Base-by-base conservation (phyloP, 192 early-diverging fungal species). In the Backusella parvicylindrica region DNA sequence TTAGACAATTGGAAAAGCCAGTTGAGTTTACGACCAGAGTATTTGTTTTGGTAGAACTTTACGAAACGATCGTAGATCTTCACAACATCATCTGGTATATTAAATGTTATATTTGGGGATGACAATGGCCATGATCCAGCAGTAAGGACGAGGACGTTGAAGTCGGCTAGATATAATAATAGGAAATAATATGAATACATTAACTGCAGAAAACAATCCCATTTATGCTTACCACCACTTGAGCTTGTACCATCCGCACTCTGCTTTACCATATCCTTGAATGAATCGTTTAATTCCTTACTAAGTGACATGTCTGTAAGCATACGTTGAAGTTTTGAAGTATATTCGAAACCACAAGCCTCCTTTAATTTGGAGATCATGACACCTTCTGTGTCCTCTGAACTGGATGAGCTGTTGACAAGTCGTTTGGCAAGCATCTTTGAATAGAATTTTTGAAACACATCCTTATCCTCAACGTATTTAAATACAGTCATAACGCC, bases 401-500 rank as follows among this genome's bases (percentile, higher is more conserved):
- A 96, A 23, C 92, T 93, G 26, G 95, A 98, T 16, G 92, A 88
- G 53, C 87, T 88, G 82, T 95, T 91, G 23, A 99, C 94, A 15
- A 99, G 88, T 43, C 98, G 96, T 68, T 95, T 95, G 32, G 97
- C 95, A 76, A 99, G 82, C 86, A 93, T 92, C 80, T 93, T 95
- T 49, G 92, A 91, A 84, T 99, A 99, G 69, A 97, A 96, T 83
- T 97, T 96, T 81, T 98, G 97, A 86, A 98, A 99, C 35, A 99
- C 95, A 79, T 99, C 98, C 82, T 95, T 94, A 87, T 97, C 96
- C 74, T 96, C 95, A 37, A 99, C 89, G 79, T 95, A 99, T 80
- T 96, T 95, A 85, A 96, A 98, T 18, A 99, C 90, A 2, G 91
- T 97, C 88, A 99, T 95, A 91, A 33, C 32, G 11, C 50, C 49